Base-by-base conservation (phyloP, 176 grass and related monocot genomes). In the Aegilops bicornis region DNA sequence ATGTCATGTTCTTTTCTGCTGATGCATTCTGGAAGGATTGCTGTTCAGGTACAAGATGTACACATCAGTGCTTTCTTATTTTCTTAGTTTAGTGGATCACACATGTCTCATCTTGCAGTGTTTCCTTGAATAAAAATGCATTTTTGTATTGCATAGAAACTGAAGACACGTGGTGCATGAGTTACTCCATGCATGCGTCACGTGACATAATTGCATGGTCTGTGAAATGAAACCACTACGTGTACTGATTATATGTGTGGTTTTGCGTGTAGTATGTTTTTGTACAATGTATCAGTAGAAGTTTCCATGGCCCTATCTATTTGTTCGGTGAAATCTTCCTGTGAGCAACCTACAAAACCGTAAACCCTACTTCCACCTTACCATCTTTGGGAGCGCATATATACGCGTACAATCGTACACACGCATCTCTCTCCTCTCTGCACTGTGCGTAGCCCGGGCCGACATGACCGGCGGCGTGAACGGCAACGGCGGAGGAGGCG, bases 291-390 rank as follows among this genome's bases (percentile, higher is more conserved):
- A 31, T 87, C 50, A 54, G 14, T 82, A 74, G 42, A 90, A 90
- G 84, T 83, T 87, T 90, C 79, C 66, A 58, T 9, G 79, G 73
- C n/a, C 65, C 47, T 54, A 16, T 68, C 60, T 54, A 16, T 68
- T 69, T 66, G 22, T 81, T 76, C 20, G 70, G 83, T 73, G 78
- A 83, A 88, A 73, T 92, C 91, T 92, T 92, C 76, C 81, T 84
- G 90, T 92, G 90, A 92, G 70, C 79, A 87, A 92, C 93, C 93
- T 92, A 92, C 76, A 92, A 92, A 86, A 84, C 77, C 17, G 73
- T 79, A 78, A 50, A 92, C 90, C 88, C 69, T 89, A 82, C 69
- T 93, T 86, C 76, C 90, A 95, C 90, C 90, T 88, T 92, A 89
- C 93, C 32, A 17, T 95, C 93, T 95, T 94, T 94, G 65, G 33